Base-by-base conservation (phyloP, 305 asterid genomes). In the Solanum hybrid region DNA sequence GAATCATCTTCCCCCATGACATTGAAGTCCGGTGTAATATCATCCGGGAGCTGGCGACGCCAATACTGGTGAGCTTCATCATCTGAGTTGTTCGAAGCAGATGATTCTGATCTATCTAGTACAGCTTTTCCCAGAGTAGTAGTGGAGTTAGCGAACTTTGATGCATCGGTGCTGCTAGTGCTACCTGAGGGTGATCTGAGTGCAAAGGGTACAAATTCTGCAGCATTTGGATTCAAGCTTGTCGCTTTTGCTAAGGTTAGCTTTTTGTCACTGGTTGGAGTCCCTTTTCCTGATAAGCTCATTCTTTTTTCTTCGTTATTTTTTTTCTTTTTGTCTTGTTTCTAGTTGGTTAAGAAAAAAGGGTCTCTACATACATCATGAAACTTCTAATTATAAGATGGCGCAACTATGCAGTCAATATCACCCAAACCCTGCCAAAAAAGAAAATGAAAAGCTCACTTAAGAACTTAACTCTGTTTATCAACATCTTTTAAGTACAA, bases 1-100 rank as follows among this genome's bases (percentile, higher is more conserved):
- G 92, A 64, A 88, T 93, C 94, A 27, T 94, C 97, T 31, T 91
- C 89, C 31, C 94, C 93, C 92, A 89, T 90, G 90, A 90, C 91
- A 85, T 96, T 94, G 89, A 96, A 95, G 91, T 97, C 99, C 3
- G 98, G 99, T 85, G 96, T 96, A 84, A 97, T 94, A 92, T 97
- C 99, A 89, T 96, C 99, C 1, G 99, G 99, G 90, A 97, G 99
- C 93, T 96, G 98, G 88, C 90, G 93, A 37, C 91, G 92, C 99
- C 99, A 96, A 77, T 93, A 97, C 80, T 93, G 98, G 84, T 93
- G 98, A 81, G 97, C 98, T 90, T 93, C 95, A 20, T 93, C 95
- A 90, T 93, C 95, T 7, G 99, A 95, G 89, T 94, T 94, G 85
- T 93, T 94, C 6, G 98, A 94, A 88, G 90, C 89, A 32, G 95